Evolutionary conservation across 805 yeast species (phyloP).

Genomic region (Saccharomycopsis selenospora): DNA sequence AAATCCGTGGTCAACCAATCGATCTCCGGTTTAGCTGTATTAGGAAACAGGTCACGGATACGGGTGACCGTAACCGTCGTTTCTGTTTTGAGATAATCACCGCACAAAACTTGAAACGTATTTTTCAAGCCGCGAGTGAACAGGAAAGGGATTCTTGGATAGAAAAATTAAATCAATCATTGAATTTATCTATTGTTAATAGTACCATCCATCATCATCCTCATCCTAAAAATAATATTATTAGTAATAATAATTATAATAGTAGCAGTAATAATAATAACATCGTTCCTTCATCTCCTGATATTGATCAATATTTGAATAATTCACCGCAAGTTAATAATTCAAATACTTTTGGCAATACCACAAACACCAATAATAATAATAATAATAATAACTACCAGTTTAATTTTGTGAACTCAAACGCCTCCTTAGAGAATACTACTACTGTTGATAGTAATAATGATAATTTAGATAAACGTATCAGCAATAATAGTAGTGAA

Average conservation of each 20-base stretch:
- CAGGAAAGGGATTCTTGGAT: conserved; percentile 68
- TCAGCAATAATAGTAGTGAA: no score
- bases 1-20: conserved; percentile 57
- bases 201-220: background rate
- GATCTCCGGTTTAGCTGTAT: conserved; percentile 62
- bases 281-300: no score
- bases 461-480: no score
- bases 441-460: no score
- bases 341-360: no score
- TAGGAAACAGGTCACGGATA: conserved; percentile 31
- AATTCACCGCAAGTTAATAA: no score
- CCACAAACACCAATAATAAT: no score
- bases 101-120: conserved; percentile 55
- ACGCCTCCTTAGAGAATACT: no score
- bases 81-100: conserved; percentile 74
- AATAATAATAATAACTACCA: no score
- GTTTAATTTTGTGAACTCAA: no score
- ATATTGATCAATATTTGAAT: no score
- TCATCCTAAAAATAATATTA: background rate
- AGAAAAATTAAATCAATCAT: conserved; percentile 41
- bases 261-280: background rate
- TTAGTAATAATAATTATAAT: background rate
- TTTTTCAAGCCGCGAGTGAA: conserved; percentile 66
- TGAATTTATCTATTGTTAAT: conserved; percentile 2
- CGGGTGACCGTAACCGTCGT: conserved; percentile 29